These are phyloP conservation scores for Hydnum rufescens DNA, from an alignment of 768 basidiomycete species.

Conservation along the genomic window DNA sequence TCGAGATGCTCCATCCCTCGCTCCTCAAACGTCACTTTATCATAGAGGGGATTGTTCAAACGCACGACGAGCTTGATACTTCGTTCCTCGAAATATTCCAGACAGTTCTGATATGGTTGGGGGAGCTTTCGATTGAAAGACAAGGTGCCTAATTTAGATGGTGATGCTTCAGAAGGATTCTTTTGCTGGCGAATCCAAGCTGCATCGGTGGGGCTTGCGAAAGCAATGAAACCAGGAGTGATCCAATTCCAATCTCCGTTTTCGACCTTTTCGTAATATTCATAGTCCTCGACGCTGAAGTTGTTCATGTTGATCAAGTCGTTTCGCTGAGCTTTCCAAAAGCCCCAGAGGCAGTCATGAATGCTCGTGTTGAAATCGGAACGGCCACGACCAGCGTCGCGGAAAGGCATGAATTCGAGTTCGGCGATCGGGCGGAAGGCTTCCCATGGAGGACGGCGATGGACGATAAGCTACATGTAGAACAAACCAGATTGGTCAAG, in stretches of 20 bases:
- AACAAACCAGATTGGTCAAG: neutral
- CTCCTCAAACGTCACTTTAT: conserved; percentile 58
- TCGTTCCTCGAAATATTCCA: conserved; percentile 80
- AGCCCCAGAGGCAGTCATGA: conserved; percentile 76
- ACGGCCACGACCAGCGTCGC: conserved; percentile 83
- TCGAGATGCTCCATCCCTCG: conserved; percentile 78
- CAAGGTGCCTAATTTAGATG: conserved; percentile 10
- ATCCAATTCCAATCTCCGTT: conserved; percentile 95
- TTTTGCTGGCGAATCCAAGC: conserved; percentile 32
- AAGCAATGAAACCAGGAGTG: conserved; percentile 80
- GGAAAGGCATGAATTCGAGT: conserved; percentile 83
- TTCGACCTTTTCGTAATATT: conserved; percentile 87
- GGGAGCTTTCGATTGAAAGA: conserved; percentile 52
- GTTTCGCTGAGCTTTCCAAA: conserved; percentile 59
- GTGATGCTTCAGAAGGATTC: neutral
- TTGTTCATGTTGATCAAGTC: conserved; percentile 86
- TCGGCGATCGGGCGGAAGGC: conserved; percentile 88
- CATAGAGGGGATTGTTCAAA: conserved; percentile 83
- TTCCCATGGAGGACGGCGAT: conserved; percentile 77
- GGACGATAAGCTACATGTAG: conserved; percentile 72
- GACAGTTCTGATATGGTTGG: conserved; percentile 68
- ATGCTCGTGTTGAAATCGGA: conserved; percentile 88
- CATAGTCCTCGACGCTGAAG: conserved; percentile 84
- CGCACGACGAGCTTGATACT: conserved; percentile 83
- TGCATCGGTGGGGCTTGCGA: conserved; percentile 76